These are phyloP conservation scores for Crataegus laevigata DNA, from an alignment of 306 rosid genomes.

Conservation along the genomic window DNA sequence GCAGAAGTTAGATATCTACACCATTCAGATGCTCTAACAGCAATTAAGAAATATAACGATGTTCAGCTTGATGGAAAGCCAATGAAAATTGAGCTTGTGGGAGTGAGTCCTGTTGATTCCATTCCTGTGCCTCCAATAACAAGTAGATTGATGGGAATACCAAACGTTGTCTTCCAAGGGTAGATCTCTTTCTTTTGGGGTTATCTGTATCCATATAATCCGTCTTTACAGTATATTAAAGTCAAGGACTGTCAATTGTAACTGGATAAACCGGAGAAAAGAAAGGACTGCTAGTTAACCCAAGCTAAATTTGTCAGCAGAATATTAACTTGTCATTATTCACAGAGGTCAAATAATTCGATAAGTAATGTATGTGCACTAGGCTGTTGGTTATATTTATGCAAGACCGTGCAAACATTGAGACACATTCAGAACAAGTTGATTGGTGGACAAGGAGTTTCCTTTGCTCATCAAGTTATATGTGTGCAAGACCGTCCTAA, in stretches of 20 bases:
- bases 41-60: slow-evolving; percentile 48
- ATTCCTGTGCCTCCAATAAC: slow-evolving; percentile 5
- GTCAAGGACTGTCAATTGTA: background rate
- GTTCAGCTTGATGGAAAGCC: slow-evolving; percentile 53
- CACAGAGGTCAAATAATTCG: background rate
- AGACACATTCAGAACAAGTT: background rate
- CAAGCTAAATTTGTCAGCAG: background rate
- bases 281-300: no score
- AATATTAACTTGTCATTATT: background rate
- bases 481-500: no score
- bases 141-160: slow-evolving; percentile 24
- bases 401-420: background rate
- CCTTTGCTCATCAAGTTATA: background rate
- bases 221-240: no score
- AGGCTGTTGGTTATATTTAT: background rate
- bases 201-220: background rate
- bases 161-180: slow-evolving; percentile 23
- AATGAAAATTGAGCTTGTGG: slow-evolving; percentile 54
- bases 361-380: background rate
- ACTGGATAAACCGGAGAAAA: no score
- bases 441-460: background rate
- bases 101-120: slow-evolving; percentile 21
- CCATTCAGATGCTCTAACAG: slow-evolving; percentile 46
- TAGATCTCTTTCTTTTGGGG: background rate
- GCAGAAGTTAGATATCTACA: slow-evolving; percentile 48